phyloP scores from a whole-genome alignment of 495 filamentous ascomycete species.

The Jackrogersella multiformis region DNA sequence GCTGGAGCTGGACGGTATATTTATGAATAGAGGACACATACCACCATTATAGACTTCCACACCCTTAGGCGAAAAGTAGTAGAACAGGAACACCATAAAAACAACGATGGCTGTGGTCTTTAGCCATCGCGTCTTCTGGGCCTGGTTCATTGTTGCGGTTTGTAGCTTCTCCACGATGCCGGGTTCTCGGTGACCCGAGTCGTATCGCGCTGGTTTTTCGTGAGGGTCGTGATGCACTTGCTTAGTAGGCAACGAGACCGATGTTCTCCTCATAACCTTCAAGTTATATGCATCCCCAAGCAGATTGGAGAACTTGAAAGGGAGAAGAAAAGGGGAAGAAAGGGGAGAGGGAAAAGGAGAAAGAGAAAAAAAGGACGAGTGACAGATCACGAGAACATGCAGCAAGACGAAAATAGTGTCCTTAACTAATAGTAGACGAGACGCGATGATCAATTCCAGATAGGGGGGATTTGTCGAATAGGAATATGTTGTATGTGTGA shows the following conservation, averaged over 20 bases:
- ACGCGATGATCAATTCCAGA: slow-evolving; percentile 36
- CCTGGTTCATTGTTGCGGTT: slow-evolving; percentile 71
- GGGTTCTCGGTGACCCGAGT: slow-evolving; percentile 52
- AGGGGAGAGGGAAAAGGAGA: slow-evolving; percentile 16
- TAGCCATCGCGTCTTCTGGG: slow-evolving; percentile 77
- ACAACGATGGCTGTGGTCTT: slow-evolving; percentile 84
- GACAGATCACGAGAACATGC: slow-evolving; percentile 12
- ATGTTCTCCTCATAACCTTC: slow-evolving; percentile 65
- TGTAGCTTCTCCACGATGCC: slow-evolving; percentile 60
- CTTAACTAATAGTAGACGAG: slow-evolving; percentile 14
- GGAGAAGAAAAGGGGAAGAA: slow-evolving; percentile 7
- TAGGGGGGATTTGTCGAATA: slow-evolving; percentile 26
- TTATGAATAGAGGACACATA: slow-evolving; percentile 37
- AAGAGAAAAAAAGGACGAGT: slow-evolving; percentile 9
- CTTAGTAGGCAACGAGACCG: slow-evolving; percentile 67
- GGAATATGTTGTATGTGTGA: not conserved
- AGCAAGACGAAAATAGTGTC: slow-evolving; percentile 16
- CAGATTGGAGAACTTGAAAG: slow-evolving; percentile 23
- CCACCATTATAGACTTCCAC: slow-evolving; percentile 57
- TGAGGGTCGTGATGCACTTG: slow-evolving; percentile 64
- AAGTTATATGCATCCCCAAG: slow-evolving; percentile 43
- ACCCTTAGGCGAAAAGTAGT: slow-evolving; percentile 73
- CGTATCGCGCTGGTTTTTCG: slow-evolving; percentile 67
- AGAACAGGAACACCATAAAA: slow-evolving; percentile 76
- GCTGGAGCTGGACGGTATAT: not conserved